Evolutionary conservation across 2,329 filamentous ascomycete species (phyloP), one percentile per base, ranked within the genome.

Genomic region (Stylonectria norvegica): DNA sequence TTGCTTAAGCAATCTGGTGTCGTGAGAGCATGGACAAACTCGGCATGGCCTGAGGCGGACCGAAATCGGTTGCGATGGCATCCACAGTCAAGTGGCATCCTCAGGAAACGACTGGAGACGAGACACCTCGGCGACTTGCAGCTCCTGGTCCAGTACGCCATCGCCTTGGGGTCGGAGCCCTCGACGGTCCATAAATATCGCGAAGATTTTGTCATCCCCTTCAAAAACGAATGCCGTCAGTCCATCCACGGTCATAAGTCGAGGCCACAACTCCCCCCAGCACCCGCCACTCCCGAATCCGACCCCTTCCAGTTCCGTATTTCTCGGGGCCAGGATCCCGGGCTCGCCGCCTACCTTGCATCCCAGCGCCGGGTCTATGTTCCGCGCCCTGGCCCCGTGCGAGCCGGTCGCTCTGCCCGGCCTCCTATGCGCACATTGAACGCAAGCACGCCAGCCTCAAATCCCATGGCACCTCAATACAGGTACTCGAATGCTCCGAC

Each of bases 21-120:
- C 12, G 50, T 59, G 12, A 49, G 56, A 18, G 55, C 63, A 6
- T 72, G 69, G 70, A 60, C 58, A 17, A 62, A 58, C 28, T 59
- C 57, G 12, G 51, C 54, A 6, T 64, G 62, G 53, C 58, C 61
- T 8, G 64, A 65, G 35, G 53, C 57, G n/a, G 61, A 63, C 15
- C 47, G 59, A 14, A 55, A 58, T 19, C 54, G 58, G 10, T 48
- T 72, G 20, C 49, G 57, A 8, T 73, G 71, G 69, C 59, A 64
- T 30, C 66, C 69, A 2, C 64, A 69, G 25, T 63, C 63, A 4
- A 71, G 68, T 12, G 62, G 61, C 20, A 60, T 67, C 5, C 48
- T 71, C 22, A 59, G 68, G 11, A 72, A 72, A 44, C 63, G 65
- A 28, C 62, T 73, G 4, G 70, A 73, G 48, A 70, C 68, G 15